Evolutionary conservation across 176 grass and related monocot genomes (phyloP).

Genomic region (Oryza meridionalis): DNA sequence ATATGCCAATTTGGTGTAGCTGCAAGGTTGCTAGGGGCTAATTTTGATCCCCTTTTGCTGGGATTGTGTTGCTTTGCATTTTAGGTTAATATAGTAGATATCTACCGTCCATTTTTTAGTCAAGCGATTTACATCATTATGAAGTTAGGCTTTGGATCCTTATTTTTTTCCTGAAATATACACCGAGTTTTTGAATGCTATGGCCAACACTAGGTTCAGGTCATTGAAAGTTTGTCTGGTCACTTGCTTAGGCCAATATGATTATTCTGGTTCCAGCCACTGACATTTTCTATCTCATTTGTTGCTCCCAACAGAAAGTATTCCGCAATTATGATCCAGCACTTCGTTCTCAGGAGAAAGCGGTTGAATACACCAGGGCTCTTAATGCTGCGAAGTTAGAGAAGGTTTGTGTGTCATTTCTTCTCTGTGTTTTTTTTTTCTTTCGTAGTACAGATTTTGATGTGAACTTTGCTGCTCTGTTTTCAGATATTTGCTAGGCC

Average conservation of each 20-base stretch:
- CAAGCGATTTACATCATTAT: not conserved
- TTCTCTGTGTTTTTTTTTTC: not conserved
- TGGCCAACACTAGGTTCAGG: not conserved
- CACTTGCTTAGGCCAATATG: not conserved
- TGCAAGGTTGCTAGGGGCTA: not conserved
- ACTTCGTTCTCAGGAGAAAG: slow-evolving; percentile 82
- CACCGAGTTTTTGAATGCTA: not conserved
- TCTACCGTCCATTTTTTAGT: not conserved
- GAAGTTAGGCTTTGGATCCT: not conserved
- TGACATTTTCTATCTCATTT: slow-evolving; percentile 22
- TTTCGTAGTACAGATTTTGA: not conserved
- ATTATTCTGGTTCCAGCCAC: not conserved
- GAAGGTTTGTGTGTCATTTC: slow-evolving; percentile 49
- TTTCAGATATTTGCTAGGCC: slow-evolving; percentile 93
- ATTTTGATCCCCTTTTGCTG: not conserved
- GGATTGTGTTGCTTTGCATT: slow-evolving; percentile 1
- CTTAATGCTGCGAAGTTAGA: slow-evolving; percentile 95
- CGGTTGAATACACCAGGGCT: slow-evolving; percentile 91
- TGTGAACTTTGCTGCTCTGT: slow-evolving; percentile 19
- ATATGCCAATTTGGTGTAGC: not conserved
- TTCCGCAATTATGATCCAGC: slow-evolving; percentile 88
- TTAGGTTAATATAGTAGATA: not conserved
- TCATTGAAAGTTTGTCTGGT: not conserved
- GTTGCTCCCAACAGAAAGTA: slow-evolving; percentile 72
- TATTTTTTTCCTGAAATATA: not conserved